Conservation (phyloP, 208 protist species). For the Trypanosoma cruzi region DNA sequence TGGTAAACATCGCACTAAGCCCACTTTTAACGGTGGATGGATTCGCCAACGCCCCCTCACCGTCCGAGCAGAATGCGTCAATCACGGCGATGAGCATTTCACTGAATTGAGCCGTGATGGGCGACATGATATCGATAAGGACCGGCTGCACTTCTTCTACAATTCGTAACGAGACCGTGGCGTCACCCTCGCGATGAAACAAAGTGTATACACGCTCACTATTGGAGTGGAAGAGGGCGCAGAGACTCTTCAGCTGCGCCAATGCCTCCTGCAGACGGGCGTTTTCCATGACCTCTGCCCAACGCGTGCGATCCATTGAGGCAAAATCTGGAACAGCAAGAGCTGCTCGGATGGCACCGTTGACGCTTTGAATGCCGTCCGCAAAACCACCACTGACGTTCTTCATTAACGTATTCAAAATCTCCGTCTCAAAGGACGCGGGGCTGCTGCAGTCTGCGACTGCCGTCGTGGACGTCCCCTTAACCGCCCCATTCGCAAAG, state of each 20-base stretch:
- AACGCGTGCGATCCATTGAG: slow-evolving; percentile 33
- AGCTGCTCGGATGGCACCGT: slow-evolving; percentile 49
- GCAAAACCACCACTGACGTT: slow-evolving; percentile 63
- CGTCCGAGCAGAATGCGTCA: slow-evolving; percentile 43
- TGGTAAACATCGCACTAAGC: slow-evolving; percentile 29
- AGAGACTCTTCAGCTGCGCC: slow-evolving; percentile 80
- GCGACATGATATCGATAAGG: slow-evolving; percentile 59
- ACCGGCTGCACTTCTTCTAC: slow-evolving; percentile 75
- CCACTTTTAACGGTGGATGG: slow-evolving; percentile 20
- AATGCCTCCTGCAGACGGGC: slow-evolving; percentile 63
- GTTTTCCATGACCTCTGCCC: slow-evolving; percentile 36
- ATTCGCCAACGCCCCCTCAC: slow-evolving; percentile 4
- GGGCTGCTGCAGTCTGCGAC: background rate
- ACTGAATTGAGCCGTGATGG: slow-evolving; percentile 41
- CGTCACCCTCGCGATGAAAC: slow-evolving; percentile 31
- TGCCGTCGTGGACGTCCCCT: background rate
- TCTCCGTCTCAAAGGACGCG: slow-evolving; percentile 46
- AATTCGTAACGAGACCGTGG: slow-evolving; percentile 40
- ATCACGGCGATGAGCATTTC: slow-evolving; percentile 46
- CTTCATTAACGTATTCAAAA: slow-evolving; percentile 63
- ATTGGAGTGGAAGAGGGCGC: slow-evolving; percentile 67
- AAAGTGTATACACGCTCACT: slow-evolving; percentile 42
- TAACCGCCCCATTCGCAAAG: slow-evolving; percentile 28
- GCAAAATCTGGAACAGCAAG: slow-evolving; percentile 54
- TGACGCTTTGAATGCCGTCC: slow-evolving; percentile 41